phyloP scores from a whole-genome alignment of 2,329 filamentous ascomycete genomes.

The Corynespora cassiicola region DNA sequence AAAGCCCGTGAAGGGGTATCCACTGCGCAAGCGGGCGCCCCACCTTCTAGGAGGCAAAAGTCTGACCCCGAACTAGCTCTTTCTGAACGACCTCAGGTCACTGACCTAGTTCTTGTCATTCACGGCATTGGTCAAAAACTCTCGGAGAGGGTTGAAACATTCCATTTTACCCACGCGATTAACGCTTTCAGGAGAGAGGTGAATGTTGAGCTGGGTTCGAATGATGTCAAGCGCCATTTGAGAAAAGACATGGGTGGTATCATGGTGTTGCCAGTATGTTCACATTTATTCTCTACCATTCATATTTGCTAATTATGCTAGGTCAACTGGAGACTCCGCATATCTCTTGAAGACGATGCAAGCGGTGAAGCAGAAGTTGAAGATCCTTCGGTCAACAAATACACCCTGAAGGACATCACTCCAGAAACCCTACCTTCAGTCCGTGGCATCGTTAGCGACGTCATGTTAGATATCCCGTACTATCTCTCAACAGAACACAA shows the following conservation, averaged over 20 bases:
- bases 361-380: constrained; percentile 58
- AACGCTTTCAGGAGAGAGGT: constrained; percentile 87
- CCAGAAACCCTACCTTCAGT: constrained; percentile 88
- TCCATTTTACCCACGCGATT: constrained; percentile 95
- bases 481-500: constrained; percentile 94
- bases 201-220: constrained; percentile 80
- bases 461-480: constrained; percentile 98
- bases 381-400: constrained; percentile 67
- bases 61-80: constrained; percentile 66
- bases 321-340: constrained; percentile 88
- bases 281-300: background rate
- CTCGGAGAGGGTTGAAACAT: constrained; percentile 92
- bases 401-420: constrained; percentile 85
- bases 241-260: constrained; percentile 82
- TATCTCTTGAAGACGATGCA: constrained; percentile 82
- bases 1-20: constrained; percentile 55
- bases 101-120: constrained; percentile 87
- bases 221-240: constrained; percentile 76
- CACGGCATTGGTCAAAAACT: constrained; percentile 98
- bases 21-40: constrained; percentile 51
- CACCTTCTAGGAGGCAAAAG: constrained; percentile 47
- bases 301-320: constrained; percentile 22
- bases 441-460: constrained; percentile 90
- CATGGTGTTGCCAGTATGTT: constrained; percentile 79
- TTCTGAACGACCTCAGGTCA: constrained; percentile 73